Evolutionary conservation across 176 grass and related monocot species (phyloP), one percentile per base, ranked within the genome.

Genomic region (Miscanthus lutarioriparius): DNA sequence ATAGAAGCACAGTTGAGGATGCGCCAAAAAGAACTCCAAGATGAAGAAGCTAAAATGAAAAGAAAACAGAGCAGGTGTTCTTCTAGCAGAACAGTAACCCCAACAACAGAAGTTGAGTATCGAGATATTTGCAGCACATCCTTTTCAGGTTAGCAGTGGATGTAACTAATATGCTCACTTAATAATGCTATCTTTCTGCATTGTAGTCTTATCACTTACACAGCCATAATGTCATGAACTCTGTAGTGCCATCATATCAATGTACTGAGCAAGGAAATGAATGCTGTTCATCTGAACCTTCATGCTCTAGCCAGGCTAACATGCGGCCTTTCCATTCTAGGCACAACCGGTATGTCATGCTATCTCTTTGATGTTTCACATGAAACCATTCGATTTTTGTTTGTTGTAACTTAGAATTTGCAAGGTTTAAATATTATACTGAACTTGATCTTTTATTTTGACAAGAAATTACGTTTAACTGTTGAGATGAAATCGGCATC

Each of bases 1-100:
- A 96, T 99, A 82, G 96, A 99, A 91, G 96, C 96, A 72, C 93
- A 99, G 79, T 94, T 96, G 89, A 91, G 96, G 87, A 91, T 99
- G 30, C 93, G 90, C n/a, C 91, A 91, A 63, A 92, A 99, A 91
- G 96, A 91, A 86, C 88, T 99, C 86, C 88, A 92, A 88, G 96
- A 99, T 74, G 96, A 99, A 94, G 96, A 86, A 63, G 89, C 87
- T 85, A 96, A 91, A 79, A 87, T 96, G 93, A 99, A 96, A 92
- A 96, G 88, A 83, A 92, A 86, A 72, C 89, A 99, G 76, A 92
- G 77, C 22, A 89, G 78, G 76, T 89, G 83, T 37, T 90, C 91
- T 65, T 89, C 91, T 62, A 91, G 81, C 77, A 91, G 89, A 90
- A 94, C 73, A 47, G 86, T 94, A 67, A 70, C 81, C 79, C 86